Percentiles rank a stretch among this genome's conserved stretches.
phyloP scores from a whole-genome alignment of 768 basidiomycete genomes.

The Tulasnella sp. region DNA sequence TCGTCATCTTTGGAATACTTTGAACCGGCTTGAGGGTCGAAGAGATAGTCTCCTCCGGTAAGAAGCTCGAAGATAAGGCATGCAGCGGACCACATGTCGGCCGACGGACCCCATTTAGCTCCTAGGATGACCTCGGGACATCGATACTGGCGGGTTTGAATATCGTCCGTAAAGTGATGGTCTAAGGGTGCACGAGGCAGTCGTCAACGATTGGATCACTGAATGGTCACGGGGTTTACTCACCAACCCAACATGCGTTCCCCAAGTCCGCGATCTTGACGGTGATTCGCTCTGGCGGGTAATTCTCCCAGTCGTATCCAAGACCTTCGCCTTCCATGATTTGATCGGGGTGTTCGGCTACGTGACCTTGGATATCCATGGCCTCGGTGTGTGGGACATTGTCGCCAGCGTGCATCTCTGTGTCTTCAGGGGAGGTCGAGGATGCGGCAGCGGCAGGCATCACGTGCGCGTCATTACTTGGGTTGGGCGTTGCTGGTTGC shows the following conservation, averaged over 20 bases:
- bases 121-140: conserved; percentile 97
- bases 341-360: background rate
- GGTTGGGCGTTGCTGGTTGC: conserved; percentile 17
- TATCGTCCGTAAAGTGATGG: conserved; percentile 98
- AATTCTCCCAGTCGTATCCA: conserved; percentile 10
- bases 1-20: conserved; percentile 95
- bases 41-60: conserved; percentile 94
- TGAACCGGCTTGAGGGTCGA: conserved; percentile 90
- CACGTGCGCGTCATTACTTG: conserved; percentile 15
- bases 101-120: conserved; percentile 88
- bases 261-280: conserved; percentile 99
- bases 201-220: background rate
- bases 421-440: conserved; percentile 25
- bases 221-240: conserved; percentile 22
- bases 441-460: conserved; percentile 19
- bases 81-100: conserved; percentile 93
- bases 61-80: conserved; percentile 78
- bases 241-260: conserved; percentile 56
- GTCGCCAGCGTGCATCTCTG: conserved; percentile 17
- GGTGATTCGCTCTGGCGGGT: conserved; percentile 56
- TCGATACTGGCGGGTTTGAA: conserved; percentile 91
- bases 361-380: background rate
- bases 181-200: conserved; percentile 35
- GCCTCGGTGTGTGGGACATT: conserved; percentile 3
- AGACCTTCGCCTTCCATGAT: background rate